phyloP scores from a whole-genome alignment of 225 moss, liverwort and hornwort genomes.

The Pseudoscleropodium purum region DNA sequence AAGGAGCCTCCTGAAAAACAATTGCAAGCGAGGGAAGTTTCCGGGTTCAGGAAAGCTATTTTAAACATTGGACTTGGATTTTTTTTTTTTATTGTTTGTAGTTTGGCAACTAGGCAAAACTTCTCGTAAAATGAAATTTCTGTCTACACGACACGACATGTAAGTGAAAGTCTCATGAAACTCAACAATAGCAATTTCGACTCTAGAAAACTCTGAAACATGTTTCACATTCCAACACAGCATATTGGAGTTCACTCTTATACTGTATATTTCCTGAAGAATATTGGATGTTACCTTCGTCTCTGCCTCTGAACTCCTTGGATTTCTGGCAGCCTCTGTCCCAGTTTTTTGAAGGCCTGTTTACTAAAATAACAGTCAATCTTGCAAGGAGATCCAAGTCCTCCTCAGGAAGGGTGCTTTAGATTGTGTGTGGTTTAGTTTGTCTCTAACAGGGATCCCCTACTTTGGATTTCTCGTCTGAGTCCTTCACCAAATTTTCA shows the following conservation, averaged over 20 bases:
- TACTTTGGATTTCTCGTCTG: not conserved
- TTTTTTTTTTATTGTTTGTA: not conserved
- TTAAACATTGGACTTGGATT: not conserved
- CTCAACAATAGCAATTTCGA: not conserved
- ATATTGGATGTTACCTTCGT: not conserved
- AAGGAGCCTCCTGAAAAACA: not conserved
- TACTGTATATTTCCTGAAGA: not conserved
- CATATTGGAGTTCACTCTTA: not conserved
- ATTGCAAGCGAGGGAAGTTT: not conserved
- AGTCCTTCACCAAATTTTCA: not conserved
- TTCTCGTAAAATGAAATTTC: too few relatives aligned
- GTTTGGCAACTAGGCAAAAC: not conserved
- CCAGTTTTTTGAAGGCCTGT: too few relatives aligned
- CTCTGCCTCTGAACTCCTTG: not conserved
- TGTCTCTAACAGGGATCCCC: not conserved
- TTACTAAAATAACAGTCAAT: not conserved
- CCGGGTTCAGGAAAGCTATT: not conserved
- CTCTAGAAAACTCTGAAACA: too few relatives aligned
- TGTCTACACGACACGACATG: not conserved
- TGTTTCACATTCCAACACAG: not conserved
- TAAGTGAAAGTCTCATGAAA: not conserved
- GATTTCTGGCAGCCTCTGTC: not conserved
- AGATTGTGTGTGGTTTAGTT: not conserved
- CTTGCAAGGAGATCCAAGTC: not conserved
- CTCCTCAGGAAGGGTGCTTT: not conserved